Base-by-base conservation (phyloP, 805 yeast species). In the Yarrowia yakushimensis region DNA sequence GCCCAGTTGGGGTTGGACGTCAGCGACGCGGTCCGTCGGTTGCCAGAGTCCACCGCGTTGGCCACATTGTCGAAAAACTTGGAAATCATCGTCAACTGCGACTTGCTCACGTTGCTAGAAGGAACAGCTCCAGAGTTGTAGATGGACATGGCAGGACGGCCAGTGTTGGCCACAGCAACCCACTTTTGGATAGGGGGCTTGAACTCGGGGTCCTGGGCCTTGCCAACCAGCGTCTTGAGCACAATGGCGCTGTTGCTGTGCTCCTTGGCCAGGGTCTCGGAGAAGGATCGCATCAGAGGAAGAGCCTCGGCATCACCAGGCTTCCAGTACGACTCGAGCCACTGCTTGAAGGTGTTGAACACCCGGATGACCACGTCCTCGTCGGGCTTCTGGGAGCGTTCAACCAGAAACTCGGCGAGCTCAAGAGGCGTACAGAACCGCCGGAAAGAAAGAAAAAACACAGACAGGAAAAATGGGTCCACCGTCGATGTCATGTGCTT, bases 291-390 rank as follows among this genome's bases (percentile, higher is more conserved):
- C 41, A 59, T 43, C 41, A 59, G 22, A 17, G 54, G 62, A 8
- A 59, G 36, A 33, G 52, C 62, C 48, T 59, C 62, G 12, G 48
- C 30, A 22, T 55, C 61, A 4, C n/a, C 33, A 17, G 52, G 34
- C 31, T 85, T 83, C 97, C 97, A 93, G 71, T 87, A 91, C 59
- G 94, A 86, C 72, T 90, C 96, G 72, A 93, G 75, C 99, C 99
- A 93, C 34, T 83, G 77, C 71, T 85, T 88, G 70, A 91, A 82
- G 72, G 87, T 79, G 66, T 82, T 83, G 67, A 86, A 83, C 39
- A 90, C 84, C 50, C 87, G 74, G 65, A 84, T 52, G 12, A 31
- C 75, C 18, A 81, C 76, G 63, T 80, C 77, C 66, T 69, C 31
- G n/a, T 59, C 66, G 9, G 65, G 43, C 18, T 62, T 63, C 34